Conservation (phyloP, 352 stramenopile species). For the Pythium vanterpoolii region DNA sequence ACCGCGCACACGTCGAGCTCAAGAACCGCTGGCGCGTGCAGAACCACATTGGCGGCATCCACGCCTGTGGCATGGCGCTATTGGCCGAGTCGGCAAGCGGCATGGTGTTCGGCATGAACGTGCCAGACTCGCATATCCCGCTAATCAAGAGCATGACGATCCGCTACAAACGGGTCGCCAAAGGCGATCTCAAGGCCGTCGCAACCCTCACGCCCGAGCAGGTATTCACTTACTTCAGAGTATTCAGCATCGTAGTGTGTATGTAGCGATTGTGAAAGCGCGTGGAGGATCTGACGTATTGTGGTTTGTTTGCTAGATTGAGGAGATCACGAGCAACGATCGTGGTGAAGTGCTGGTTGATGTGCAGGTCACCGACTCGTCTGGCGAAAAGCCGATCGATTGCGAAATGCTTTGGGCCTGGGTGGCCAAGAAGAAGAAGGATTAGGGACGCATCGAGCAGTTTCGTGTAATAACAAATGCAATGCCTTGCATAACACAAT, state of each 20-base stretch:
- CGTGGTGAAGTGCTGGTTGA: slow-evolving; percentile 71
- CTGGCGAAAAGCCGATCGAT: slow-evolving; percentile 73
- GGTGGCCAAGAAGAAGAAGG: slow-evolving; percentile 60
- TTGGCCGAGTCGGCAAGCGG: slow-evolving; percentile 79
- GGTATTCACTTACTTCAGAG: slow-evolving; percentile 18
- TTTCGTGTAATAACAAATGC: neutral
- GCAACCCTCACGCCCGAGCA: slow-evolving; percentile 68
- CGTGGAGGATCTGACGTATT: neutral
- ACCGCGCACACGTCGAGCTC: slow-evolving; percentile 48
- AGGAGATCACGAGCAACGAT: slow-evolving; percentile 62
- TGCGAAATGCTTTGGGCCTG: slow-evolving; percentile 86
- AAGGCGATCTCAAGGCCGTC: slow-evolving; percentile 69
- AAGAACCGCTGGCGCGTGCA: slow-evolving; percentile 76
- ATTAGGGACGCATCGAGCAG: too few species aligned
- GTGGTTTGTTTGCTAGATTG: slow-evolving; percentile 20
- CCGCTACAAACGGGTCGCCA: slow-evolving; percentile 64
- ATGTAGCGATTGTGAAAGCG: neutral
- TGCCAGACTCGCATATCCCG: slow-evolving; percentile 74
- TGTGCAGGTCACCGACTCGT: slow-evolving; percentile 70
- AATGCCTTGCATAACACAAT: neutral
- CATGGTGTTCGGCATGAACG: slow-evolving; percentile 86
- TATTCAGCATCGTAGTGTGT: neutral
- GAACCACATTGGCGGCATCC: slow-evolving; percentile 87
- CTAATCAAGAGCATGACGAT: slow-evolving; percentile 86
- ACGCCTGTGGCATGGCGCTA: slow-evolving; percentile 86